Evolutionary conservation across 768 basidiomycete species (phyloP), one percentile per base, ranked within the genome.

Genomic region (Ramaria sp.): DNA sequence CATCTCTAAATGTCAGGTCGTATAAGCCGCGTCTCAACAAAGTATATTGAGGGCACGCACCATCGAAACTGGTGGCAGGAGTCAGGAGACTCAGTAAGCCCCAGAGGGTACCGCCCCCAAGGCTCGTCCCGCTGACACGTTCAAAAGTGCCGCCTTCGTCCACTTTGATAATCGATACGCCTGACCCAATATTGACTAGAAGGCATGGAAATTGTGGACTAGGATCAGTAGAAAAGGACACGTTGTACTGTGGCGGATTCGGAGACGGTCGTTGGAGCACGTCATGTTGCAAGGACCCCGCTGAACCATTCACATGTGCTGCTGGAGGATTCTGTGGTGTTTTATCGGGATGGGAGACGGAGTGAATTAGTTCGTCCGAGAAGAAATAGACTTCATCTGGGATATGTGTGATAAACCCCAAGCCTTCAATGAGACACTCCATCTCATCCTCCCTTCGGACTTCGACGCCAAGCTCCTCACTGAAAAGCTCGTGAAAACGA

Each of bases 381-480:
- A 97, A 98, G 77, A 86, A 97, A 73, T 98, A 99, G 30, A 91
- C 95, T 72, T 99, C 96, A 71, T 92, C 85, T 34, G 95, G 95
- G 59, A 99, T 94, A 68, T 88, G 84, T 37, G 88, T 87, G 69
- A 98, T 87, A 72, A 99, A 99, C 70, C 91, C 88, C 67, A 99
- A 77, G 30, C 96, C 96, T 64, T 91, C 86, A 62, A 97, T 98
- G 67, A 98, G 72, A 65, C 96, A 97, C 72, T 91, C 95, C 96
- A 99, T 98, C 78, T 99, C 96, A 68, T 98, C 96, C 71, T 98
- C 95, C 57, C 86, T 72, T 59, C 76, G 74, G 43, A 97, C 91
- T 66, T 94, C 91, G 51, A 98, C 90, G 27, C 77, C 82, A 13
- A 97, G 73, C 61, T 80, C 81, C 20, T 74, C 73, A 51, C 75